Conservation (phyloP, 1,139 yeast species). For the Scheffersomyces quercinus region DNA sequence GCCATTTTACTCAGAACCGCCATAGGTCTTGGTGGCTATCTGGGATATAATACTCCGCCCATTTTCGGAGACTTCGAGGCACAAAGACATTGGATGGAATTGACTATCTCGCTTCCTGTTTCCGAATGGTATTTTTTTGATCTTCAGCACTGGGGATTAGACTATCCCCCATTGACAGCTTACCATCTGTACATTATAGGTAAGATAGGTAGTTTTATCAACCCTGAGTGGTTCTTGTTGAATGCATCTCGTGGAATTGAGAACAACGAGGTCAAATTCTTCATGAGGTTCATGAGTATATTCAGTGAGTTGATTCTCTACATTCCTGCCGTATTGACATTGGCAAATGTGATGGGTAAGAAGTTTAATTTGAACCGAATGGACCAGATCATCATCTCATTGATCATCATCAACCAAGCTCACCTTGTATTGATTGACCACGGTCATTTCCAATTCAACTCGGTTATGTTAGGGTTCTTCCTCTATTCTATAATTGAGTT, state of each 20-base stretch:
- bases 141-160: conserved; percentile 92
- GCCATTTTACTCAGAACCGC: conserved; percentile 80
- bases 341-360: conserved; percentile 67
- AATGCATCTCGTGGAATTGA: conserved; percentile 77
- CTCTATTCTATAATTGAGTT: conserved; percentile 68
- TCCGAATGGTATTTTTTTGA: conserved; percentile 87
- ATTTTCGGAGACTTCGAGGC: conserved; percentile 97
- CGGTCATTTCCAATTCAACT: conserved; percentile 95
- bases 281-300: conserved; percentile 79
- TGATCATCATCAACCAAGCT: conserved; percentile 79
- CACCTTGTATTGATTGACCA: conserved; percentile 84
- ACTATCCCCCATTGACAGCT: conserved; percentile 96
- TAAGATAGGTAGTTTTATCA: conserved; percentile 60
- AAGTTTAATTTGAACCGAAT: conserved; percentile 56
- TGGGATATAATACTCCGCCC: conserved; percentile 71
- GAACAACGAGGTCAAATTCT: conserved; percentile 63
- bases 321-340: conserved; percentile 77
- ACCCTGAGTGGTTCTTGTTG: conserved; percentile 75
- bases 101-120: conserved; percentile 75
- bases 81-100: conserved; percentile 96
- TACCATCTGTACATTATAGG: conserved; percentile 87
- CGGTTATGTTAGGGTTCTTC: conserved; percentile 89
- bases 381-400: conserved; percentile 74
- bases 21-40: conserved; percentile 85
- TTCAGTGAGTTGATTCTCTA: conserved; percentile 72